Percentiles rank a stretch among this genome's conserved stretches.
Conservation (phyloP, 768 basidiomycete genomes). For the Leccinum olivaceopallidum region DNA sequence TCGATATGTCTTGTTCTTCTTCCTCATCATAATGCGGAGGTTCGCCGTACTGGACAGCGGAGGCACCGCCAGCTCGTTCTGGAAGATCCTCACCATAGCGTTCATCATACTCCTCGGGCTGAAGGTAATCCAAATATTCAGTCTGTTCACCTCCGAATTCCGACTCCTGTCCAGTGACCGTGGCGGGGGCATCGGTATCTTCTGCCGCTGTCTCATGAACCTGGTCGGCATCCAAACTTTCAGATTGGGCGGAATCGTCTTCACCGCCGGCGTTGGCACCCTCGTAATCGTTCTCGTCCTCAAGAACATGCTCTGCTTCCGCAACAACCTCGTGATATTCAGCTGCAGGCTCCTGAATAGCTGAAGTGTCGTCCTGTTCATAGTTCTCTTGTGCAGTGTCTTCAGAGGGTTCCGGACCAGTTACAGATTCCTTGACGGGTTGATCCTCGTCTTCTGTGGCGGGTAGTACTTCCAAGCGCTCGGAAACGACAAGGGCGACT, state of each 20-base stretch:
- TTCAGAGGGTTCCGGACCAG: conserved; percentile 2
- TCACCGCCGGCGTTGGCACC: conserved; percentile 19
- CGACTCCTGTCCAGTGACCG: conserved; percentile 8
- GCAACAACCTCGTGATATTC: conserved; percentile 21
- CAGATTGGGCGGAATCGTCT: conserved; percentile 17
- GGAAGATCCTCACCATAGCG: conserved; percentile 36
- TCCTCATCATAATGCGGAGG: conserved; percentile 26
- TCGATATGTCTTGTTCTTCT: conserved; percentile 20
- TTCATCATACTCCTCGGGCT: conserved; percentile 38
- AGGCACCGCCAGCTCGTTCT: conserved; percentile 27
- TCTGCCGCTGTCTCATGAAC: conserved; percentile 23
- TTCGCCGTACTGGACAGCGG: conserved; percentile 19
- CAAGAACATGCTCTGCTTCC: conserved; percentile 18
- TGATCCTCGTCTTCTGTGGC: conserved; percentile 7
- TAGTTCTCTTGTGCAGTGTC: conserved; percentile 13
- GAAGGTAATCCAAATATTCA: conserved; percentile 35
- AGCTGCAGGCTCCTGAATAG: conserved; percentile 10
- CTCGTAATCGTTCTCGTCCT: conserved; percentile 25
- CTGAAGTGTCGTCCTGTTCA: conserved; percentile 2
- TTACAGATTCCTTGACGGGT: conserved; percentile 2
- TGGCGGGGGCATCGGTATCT: conserved; percentile 25
- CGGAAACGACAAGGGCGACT: not conserved
- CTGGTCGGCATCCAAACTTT: conserved; percentile 31
- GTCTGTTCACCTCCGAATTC: conserved; percentile 34
- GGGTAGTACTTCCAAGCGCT: conserved; percentile 1